These are phyloP conservation scores for Atractiella rhizophila DNA, from an alignment of 768 basidiomycete species.

Conservation along the genomic window DNA sequence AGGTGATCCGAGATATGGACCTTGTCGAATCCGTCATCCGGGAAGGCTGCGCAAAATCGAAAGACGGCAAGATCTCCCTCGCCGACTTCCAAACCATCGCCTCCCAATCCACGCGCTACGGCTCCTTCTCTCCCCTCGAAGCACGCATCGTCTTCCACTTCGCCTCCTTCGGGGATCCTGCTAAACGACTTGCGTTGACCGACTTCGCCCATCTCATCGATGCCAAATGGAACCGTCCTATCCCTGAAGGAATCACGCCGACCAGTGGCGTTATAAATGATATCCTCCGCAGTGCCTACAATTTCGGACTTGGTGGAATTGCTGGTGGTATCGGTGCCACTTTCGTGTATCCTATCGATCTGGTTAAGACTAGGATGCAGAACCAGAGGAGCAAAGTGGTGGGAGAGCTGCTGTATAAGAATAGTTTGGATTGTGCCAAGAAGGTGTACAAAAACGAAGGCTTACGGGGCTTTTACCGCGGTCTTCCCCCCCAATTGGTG, in stretches of 20 bases:
- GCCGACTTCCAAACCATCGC: conserved; percentile 84
- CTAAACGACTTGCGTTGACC: conserved; percentile 47
- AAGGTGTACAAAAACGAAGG: conserved; percentile 93
- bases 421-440: conserved; percentile 73
- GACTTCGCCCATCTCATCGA: conserved; percentile 87
- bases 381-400: conserved; percentile 93
- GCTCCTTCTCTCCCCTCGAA: conserved; percentile 92
- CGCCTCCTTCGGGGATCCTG: conserved; percentile 49
- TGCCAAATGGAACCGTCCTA: conserved; percentile 42
- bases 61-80: conserved; percentile 85
- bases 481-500: conserved; percentile 76
- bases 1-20: conserved; percentile 54
- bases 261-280: conserved; percentile 13
- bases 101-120: conserved; percentile 63
- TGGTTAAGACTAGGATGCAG: conserved; percentile 45
- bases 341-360: conserved; percentile 64
- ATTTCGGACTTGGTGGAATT: conserved; percentile 59
- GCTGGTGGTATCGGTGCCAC: conserved; percentile 88
- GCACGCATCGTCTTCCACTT: conserved; percentile 97
- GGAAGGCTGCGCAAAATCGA: conserved; percentile 66
- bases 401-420: conserved; percentile 88
- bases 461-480: conserved; percentile 81
- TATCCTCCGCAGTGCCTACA: conserved; percentile 49
- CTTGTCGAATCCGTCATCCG: conserved; percentile 56
- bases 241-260: background rate